Evolutionary conservation across 352 stramenopile genomes (phyloP), one percentile per base, ranked within the genome.

Genomic region (Phytophthora quininea): DNA sequence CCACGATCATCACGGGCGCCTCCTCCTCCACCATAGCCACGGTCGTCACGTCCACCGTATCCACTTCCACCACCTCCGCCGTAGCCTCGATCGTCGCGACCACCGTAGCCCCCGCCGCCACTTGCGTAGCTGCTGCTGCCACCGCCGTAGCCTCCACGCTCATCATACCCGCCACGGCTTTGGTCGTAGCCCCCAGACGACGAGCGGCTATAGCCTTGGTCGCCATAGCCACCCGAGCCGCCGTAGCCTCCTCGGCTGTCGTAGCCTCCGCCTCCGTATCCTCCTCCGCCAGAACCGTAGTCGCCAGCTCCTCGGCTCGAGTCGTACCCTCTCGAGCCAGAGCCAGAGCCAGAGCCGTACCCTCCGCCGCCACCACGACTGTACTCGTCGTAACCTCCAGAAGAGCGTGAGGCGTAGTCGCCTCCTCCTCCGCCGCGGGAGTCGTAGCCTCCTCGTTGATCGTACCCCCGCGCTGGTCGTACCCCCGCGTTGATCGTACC

Each of bases 181-280:
- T 69, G 61, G n/a, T 78, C 73, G 35, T 77, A 79, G 3, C 69
- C 73, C 38, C 69, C 49, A n/a, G 55, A 59, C 3, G 55, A 53
- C 14, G 59, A 65, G 52, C 55, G 58, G 19, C 67, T 70, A 45
- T 85, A 82, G 2, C 74, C 63, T 11, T 35, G 64, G 64, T 37
- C 31, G 49, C 30, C 32, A 43, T 60, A 67, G 0, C 51, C 50
- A 2, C 67, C 59, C n/a, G 59, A 73, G 4, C 61, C 62, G 15
- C 60, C 53, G 53, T 74, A 70, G 11, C 53, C 51, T 29, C 70
- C 60, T 29, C 63, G 52, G n/a, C 48, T 37, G 38, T 51, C 43
- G 30, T 53, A 53, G 4, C 55, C 43, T 43, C 71, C 40, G 6
- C 49, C 31, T 1, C 43, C 58, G 38, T 63, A 62, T 8, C 47